Base-by-base conservation (phyloP, 2,329 filamentous ascomycete genomes). In the Acarospora socialis region DNA sequence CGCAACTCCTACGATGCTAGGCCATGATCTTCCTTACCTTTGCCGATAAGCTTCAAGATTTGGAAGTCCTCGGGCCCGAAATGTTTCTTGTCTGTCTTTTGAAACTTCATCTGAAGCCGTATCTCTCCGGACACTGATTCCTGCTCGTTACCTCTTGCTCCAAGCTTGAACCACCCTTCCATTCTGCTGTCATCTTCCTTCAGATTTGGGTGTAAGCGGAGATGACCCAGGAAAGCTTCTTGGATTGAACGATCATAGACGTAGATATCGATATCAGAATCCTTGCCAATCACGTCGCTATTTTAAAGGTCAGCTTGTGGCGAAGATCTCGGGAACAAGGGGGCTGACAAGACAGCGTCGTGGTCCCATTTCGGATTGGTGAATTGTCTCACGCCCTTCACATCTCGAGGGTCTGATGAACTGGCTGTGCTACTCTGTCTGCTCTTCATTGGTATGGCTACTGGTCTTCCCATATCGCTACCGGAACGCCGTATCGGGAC, bases 401-500 rank as follows among this genome's bases (percentile, higher is more conserved):
- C 60, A 38, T 71, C 67, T 39, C 65, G 63, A 39, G 61, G 65
- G 46, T 92, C 81, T 21, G 70, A 68, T 42, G 78, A 65, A 49
- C 87, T 92, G 34, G 86, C 93, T 58, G 87, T 86, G 60, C 87
- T 95, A 59, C 87, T 95, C 53, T 95, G 90, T 34, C 90, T 77
- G 54, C 86, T 95, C 48, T 79, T 77, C 83, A 95, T 94, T 2
- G 90, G 90, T 43, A 98, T 95, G 19, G 84, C 82, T 76, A 94
- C 87, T 10, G 84, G 71, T 32, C 78, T 72, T 17, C 84, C 81
- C 18, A 77, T 78, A 46, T 92, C 83, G 50, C 81, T 90, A 36
- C 77, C 79, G 40, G 79, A 74, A 35, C 78, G 68, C 46, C 73
- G 69, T 36, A 77, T 75, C 1, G 72, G 61, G 35, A 75, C 64